Base-by-base conservation (phyloP, 2,329 filamentous ascomycete species). In the Fusarium luffae region DNA sequence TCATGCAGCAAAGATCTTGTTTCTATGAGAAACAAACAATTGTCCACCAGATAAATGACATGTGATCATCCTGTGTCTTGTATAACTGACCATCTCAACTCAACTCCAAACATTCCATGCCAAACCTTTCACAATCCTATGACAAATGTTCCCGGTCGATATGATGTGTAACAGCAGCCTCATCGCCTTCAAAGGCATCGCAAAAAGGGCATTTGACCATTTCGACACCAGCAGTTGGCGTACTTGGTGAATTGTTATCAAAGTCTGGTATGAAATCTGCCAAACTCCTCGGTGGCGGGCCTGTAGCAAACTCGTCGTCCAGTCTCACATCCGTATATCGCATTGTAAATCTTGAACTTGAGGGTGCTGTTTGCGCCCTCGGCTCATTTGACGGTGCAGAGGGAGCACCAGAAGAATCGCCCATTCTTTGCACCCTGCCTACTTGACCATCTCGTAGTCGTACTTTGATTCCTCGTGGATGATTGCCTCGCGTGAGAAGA, bases 391-490 rank as follows among this genome's bases (percentile, higher is more conserved):
- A 43, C 6, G 32, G 5, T 11, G 19, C 28, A 28, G 49, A 11
- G 14, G 49, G 21, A 19, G 21, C 42, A 14, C 37, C 21, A 28
- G 65, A 54, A 50, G 54, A 66, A 46, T 76, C 56, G 18, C 79
- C 82, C 78, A 93, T 84, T 46, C 84, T 82, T 78, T 94, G 92
- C 28, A 95, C 92, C 18, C 92, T 82, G 3, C 92, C 92, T 4
- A 95, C 87, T 27, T 90, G 85, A 2, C 92, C 92, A 77, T 92
- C 91, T 2, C 82, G 80, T 8, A 95, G 82, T 4, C 92, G 87
- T 25, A 94, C 92, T 78, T 94, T 95, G 81, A 94, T 92, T 37
- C 92, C 92, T 12, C 91, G 85, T 4, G 91, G 91, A 74, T 95
- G 92, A 71, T 94, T 88, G 27, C 91, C 91, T 2, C 87, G 83